phyloP scores from a whole-genome alignment of 768 basidiomycete species.

The Neoboletus magnificus region DNA sequence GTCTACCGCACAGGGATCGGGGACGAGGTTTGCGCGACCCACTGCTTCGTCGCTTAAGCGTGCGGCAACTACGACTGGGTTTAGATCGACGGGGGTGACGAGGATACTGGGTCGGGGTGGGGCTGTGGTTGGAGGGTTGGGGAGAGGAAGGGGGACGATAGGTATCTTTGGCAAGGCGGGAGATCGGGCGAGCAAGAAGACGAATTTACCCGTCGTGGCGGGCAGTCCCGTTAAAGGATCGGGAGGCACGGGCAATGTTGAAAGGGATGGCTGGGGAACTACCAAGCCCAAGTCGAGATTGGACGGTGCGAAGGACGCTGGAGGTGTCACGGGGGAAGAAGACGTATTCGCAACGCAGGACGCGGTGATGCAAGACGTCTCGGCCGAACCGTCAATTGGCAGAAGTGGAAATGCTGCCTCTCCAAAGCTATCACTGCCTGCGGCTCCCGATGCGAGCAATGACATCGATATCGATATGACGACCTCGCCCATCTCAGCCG shows the following conservation, averaged over 20 bases:
- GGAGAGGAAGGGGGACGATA: conserved; percentile 7
- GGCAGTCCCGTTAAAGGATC: conserved; percentile 47
- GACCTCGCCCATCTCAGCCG: conserved; percentile 12
- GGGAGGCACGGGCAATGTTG: neutral
- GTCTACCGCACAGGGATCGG: neutral
- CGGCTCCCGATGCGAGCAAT: conserved; percentile 2
- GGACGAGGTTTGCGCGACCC: conserved; percentile 24
- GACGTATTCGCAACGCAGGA: conserved; percentile 13
- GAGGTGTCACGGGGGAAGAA: neutral
- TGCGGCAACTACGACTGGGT: conserved; percentile 13
- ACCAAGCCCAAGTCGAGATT: neutral
- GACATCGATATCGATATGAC: conserved; percentile 12
- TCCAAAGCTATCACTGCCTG: conserved; percentile 14
- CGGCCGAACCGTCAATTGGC: conserved; percentile 7
- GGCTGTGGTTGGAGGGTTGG: neutral
- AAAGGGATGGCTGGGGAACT: neutral
- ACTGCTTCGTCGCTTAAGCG: conserved; percentile 32
- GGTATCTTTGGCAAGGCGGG: conserved; percentile 25
- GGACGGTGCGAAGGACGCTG: neutral
- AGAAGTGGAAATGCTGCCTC: neutral
- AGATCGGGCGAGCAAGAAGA: conserved; percentile 40
- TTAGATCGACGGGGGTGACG: conserved; percentile 2
- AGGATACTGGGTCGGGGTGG: conserved; percentile 6
- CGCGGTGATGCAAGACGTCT: neutral
- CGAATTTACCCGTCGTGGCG: conserved; percentile 42